These are phyloP conservation scores for Aspergillus tubingensis DNA, from an alignment of 2,329 filamentous ascomycete species.

Conservation along the genomic window DNA sequence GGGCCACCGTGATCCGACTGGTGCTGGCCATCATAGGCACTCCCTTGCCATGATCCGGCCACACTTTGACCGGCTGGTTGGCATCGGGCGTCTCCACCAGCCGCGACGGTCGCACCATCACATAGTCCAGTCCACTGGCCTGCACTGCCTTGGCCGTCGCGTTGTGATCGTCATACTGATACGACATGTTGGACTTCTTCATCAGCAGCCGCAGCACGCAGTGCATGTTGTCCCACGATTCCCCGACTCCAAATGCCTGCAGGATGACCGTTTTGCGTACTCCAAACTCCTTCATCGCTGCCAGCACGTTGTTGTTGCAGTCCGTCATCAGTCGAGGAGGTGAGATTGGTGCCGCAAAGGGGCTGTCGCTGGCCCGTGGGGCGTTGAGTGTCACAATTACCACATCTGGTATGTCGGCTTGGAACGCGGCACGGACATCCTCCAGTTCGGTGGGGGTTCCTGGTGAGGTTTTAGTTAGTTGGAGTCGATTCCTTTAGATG, in stretches of 20 bases:
- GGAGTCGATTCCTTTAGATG: background rate
- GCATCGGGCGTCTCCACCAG: constrained; percentile 43
- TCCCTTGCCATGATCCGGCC: constrained; percentile 47
- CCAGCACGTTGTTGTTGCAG: constrained; percentile 41
- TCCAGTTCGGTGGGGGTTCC: constrained; percentile 25
- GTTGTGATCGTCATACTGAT: constrained; percentile 53
- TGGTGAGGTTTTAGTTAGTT: background rate
- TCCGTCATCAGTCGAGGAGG: constrained; percentile 52
- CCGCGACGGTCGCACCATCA: constrained; percentile 50
- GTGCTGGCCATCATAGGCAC: constrained; percentile 43
- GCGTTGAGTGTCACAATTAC: constrained; percentile 55
- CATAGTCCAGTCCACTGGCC: constrained; percentile 39
- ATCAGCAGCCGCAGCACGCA: constrained; percentile 50
- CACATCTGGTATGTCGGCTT: constrained; percentile 28
- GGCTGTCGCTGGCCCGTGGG: constrained; percentile 49
- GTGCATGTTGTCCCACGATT: constrained; percentile 47
- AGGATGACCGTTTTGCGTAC: constrained; percentile 52
- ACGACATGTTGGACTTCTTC: constrained; percentile 49
- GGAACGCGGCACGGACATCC: constrained; percentile 25
- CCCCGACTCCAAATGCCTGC: constrained; percentile 53
- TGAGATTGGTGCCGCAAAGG: constrained; percentile 50
- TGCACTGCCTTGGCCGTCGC: constrained; percentile 48
- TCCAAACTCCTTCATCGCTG: constrained; percentile 40
- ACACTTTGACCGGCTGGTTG: constrained; percentile 38
- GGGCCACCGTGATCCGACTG: constrained; percentile 46